phyloP scores from a whole-genome alignment of 768 basidiomycete genomes.

The Auriscalpium microsporum region DNA sequence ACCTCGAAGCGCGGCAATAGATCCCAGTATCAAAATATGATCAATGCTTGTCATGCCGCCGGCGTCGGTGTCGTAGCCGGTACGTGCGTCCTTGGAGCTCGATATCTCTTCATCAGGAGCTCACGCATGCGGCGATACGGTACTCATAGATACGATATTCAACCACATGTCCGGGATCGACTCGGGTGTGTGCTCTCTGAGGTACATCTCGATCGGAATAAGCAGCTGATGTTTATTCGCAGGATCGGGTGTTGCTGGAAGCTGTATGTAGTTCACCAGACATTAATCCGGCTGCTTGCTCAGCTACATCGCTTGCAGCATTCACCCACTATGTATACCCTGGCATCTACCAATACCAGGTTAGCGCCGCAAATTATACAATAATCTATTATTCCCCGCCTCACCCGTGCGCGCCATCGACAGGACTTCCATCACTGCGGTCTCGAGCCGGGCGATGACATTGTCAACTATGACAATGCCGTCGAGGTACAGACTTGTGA shows the following conservation, averaged over 20 bases:
- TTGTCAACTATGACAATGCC: constrained; percentile 45
- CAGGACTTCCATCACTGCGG: constrained; percentile 62
- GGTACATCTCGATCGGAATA: not conserved
- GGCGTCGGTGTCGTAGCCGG: constrained; percentile 33
- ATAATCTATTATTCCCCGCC: not conserved
- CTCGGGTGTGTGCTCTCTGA: constrained; percentile 13
- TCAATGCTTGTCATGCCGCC: constrained; percentile 28
- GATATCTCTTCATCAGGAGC: constrained; percentile 4
- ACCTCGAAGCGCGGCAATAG: constrained; percentile 60
- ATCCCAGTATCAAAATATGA: constrained; percentile 37
- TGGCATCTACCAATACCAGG: constrained; percentile 16
- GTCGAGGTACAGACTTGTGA: constrained; percentile 41
- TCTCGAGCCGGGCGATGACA: constrained; percentile 37
- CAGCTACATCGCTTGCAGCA: not conserved
- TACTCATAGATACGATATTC: constrained; percentile 40
- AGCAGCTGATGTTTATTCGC: not conserved
- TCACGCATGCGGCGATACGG: constrained; percentile 18
- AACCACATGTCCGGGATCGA: constrained; percentile 57
- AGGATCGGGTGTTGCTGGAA: constrained; percentile 23
- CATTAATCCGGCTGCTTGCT: too few species aligned
- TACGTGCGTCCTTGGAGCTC: constrained; percentile 1
- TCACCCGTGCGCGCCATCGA: not conserved
- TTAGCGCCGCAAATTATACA: not conserved
- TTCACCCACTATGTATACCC: constrained; percentile 44
- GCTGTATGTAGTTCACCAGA: not conserved